These are phyloP conservation scores for Amborella trichopoda DNA, from an alignment of 164 flowering plant genomes.

Conservation along the genomic window DNA sequence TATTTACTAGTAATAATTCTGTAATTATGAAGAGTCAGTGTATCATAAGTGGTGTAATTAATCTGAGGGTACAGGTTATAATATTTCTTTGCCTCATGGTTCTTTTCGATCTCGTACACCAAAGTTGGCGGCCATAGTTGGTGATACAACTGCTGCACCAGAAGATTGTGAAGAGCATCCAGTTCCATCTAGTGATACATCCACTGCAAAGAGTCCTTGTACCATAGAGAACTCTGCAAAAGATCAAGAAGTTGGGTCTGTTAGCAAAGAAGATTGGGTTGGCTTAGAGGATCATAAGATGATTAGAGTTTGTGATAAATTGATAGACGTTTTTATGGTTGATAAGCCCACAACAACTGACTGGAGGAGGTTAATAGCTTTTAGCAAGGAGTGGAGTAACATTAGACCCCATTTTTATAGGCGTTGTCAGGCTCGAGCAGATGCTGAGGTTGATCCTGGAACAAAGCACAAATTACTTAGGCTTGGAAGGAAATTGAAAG, in stretches of 20 bases:
- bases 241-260: slow-evolving; percentile 11
- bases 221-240: slow-evolving; percentile 5
- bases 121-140: slow-evolving; percentile 14
- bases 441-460: slow-evolving; percentile 52
- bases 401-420: slow-evolving; percentile 63
- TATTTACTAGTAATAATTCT: no score
- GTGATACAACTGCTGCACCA: slow-evolving; percentile 23
- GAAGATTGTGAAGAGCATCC: slow-evolving; percentile 18
- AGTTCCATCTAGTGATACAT: slow-evolving; percentile 4
- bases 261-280: slow-evolving; percentile 12
- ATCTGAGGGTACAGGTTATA: slow-evolving; percentile 7
- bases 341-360: slow-evolving; percentile 83
- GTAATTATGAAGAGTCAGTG: no score
- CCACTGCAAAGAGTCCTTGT: slow-evolving; percentile 4
- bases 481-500: slow-evolving; percentile 70
- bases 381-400: slow-evolving; percentile 64
- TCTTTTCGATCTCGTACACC: slow-evolving; percentile 4
- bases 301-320: slow-evolving; percentile 65
- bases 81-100: slow-evolving; percentile 3
- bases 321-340: slow-evolving; percentile 85
- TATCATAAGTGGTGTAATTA: neutral
- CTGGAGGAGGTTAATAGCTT: slow-evolving; percentile 83
- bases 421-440: slow-evolving; percentile 71
- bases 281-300: slow-evolving; percentile 30
- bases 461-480: slow-evolving; percentile 65